These are phyloP conservation scores for Exophiala calicioides DNA, from an alignment of 2,329 filamentous ascomycete species.

Conservation along the genomic window DNA sequence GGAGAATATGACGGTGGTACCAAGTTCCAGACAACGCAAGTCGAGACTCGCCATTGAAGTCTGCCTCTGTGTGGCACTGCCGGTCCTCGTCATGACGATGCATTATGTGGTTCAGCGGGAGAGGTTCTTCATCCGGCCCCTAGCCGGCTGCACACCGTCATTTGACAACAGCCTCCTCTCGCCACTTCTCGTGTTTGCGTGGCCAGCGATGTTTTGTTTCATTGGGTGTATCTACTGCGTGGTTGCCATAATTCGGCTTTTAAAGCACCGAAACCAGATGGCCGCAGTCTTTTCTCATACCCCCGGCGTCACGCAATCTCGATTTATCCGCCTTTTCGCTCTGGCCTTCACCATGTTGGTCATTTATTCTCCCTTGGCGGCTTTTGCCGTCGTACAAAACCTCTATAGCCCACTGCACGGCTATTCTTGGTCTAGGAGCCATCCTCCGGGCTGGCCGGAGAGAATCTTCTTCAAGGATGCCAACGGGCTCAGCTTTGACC, in stretches of 20 bases:
- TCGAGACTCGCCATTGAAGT: slow-evolving; percentile 54
- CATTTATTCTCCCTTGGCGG: slow-evolving; percentile 55
- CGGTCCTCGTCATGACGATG: slow-evolving; percentile 55
- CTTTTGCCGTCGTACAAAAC: slow-evolving; percentile 54
- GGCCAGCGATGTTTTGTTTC: slow-evolving; percentile 57
- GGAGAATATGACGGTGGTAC: slow-evolving; percentile 53
- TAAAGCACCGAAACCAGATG: slow-evolving; percentile 61
- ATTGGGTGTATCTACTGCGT: slow-evolving; percentile 59
- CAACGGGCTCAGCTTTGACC: slow-evolving; percentile 53
- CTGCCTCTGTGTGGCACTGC: slow-evolving; percentile 57
- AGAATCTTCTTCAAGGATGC: slow-evolving; percentile 49
- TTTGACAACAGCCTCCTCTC: slow-evolving; percentile 60
- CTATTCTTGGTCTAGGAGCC: slow-evolving; percentile 57
- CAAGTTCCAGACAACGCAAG: slow-evolving; percentile 51
- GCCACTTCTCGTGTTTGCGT: slow-evolving; percentile 56
- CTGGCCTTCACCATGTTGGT: slow-evolving; percentile 58
- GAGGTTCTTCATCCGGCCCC: slow-evolving; percentile 55
- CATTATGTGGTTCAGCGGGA: slow-evolving; percentile 62
- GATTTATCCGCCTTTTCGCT: slow-evolving; percentile 31
- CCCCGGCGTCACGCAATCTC: slow-evolving; percentile 48
- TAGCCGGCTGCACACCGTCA: slow-evolving; percentile 50
- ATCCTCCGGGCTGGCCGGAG: slow-evolving; percentile 53
- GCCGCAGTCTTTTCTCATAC: slow-evolving; percentile 61
- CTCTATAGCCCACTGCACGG: slow-evolving; percentile 40
- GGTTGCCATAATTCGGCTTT: slow-evolving; percentile 64